These are phyloP conservation scores for Diaporthe capsici DNA, from an alignment of 2,329 filamentous ascomycete genomes.

Conservation along the genomic window DNA sequence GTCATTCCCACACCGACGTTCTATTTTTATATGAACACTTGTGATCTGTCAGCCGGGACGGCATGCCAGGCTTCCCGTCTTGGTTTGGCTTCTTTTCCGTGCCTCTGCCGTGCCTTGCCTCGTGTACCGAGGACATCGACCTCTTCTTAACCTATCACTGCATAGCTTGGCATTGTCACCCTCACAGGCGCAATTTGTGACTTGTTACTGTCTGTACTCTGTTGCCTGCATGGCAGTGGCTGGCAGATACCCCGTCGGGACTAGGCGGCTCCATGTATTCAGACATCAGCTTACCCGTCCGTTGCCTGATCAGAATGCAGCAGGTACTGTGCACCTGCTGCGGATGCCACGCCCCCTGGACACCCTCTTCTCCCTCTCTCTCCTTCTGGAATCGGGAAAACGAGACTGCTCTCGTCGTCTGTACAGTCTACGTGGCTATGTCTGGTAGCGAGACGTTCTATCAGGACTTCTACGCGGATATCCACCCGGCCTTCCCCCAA, in stretches of 20 bases:
- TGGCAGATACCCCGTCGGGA: neutral
- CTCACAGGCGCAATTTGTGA: slow-evolving; percentile 7
- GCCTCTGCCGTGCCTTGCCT: neutral
- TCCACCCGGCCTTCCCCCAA: neutral
- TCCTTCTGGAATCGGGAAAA: neutral
- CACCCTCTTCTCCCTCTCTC: neutral
- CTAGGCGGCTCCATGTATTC: neutral
- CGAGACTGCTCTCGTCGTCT: neutral
- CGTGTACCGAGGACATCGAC: neutral
- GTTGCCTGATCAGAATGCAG: neutral
- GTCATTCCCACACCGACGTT: slow-evolving; percentile 22
- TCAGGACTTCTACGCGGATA: neutral
- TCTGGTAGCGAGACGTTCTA: slow-evolving; percentile 12
- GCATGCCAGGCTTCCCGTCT: slow-evolving; percentile 24
- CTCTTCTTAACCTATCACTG: neutral
- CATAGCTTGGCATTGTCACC: neutral
- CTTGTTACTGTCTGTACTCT: neutral
- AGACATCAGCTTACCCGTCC: neutral
- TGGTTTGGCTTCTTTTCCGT: slow-evolving; percentile 13
- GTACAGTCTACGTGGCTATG: neutral
- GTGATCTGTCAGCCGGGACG: slow-evolving; percentile 25
- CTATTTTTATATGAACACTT: slow-evolving; percentile 13
- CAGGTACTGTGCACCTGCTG: neutral
- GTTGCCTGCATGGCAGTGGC: slow-evolving; percentile 2
- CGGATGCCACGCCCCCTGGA: neutral